Conservation (phyloP, 139 green algal species). For the Pseudopediastrum boryanum region DNA sequence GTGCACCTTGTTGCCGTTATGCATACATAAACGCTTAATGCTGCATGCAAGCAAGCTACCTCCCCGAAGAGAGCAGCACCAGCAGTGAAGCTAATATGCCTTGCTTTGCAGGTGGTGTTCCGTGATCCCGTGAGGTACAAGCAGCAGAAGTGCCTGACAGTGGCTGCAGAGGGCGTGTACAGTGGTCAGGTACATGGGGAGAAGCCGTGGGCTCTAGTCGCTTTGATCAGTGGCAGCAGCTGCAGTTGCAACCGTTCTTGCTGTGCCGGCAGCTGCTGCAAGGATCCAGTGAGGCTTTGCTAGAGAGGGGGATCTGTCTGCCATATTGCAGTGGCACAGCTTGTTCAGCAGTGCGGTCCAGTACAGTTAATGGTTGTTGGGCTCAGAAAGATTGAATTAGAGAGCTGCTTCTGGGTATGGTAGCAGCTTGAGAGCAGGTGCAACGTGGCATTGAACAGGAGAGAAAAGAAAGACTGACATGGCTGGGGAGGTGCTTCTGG, state of each 20-base stretch:
- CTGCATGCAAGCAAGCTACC: not conserved
- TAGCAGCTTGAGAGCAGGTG: too few species aligned
- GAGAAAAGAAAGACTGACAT: too few species aligned
- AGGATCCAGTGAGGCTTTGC: too few species aligned
- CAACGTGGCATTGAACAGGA: too few species aligned
- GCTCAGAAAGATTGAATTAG: too few species aligned
- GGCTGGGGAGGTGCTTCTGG: too few species aligned
- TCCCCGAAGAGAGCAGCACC: not conserved
- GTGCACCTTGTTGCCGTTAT: not conserved
- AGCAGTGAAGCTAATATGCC: not conserved
- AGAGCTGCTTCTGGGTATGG: too few species aligned
- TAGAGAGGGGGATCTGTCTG: too few species aligned
- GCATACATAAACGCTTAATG: not conserved
- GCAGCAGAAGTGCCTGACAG: conserved; percentile 96
- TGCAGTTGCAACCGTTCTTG: too few species aligned
- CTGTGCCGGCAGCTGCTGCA: not conserved
- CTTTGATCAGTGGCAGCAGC: conserved; percentile 6
- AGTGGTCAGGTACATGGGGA: conserved; percentile 81
- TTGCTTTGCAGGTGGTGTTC: conserved; percentile 86
- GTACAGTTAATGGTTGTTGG: too few species aligned
- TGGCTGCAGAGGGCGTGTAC: conserved; percentile 97
- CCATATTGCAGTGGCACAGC: too few species aligned
- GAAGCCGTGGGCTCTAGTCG: not conserved
- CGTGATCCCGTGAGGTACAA: conserved; percentile 91
- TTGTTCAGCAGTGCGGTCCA: too few species aligned